Percentiles rank a stretch among this genome's conserved stretches.
Evolutionary conservation across 2,329 filamentous ascomycete genomes (phyloP).

Genomic region (Verticillium albo-atrum): DNA sequence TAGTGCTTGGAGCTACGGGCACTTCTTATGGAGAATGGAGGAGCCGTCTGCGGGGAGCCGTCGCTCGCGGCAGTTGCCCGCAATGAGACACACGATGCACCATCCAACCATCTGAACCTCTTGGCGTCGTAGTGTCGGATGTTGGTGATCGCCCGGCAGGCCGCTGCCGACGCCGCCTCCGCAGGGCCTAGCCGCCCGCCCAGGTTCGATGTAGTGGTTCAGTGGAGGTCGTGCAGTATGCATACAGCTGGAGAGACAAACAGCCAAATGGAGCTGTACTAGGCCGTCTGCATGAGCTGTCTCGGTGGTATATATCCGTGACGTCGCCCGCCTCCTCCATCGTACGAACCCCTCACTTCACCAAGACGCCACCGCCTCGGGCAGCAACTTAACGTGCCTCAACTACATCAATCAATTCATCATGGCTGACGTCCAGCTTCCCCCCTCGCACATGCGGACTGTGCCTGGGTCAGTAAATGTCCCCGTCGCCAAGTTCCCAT

Average conservation of each 20-base stretch:
- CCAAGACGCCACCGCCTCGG: too few relatives aligned
- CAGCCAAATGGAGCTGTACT: neutral
- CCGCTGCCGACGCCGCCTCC: neutral
- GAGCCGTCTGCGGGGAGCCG: neutral
- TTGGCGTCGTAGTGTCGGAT: neutral
- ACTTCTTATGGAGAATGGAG: neutral
- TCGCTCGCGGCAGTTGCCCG: neutral
- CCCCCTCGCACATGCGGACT: neutral
- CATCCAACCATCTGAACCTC: neutral
- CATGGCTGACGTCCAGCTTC: neutral
- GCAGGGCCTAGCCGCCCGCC: neutral
- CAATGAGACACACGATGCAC: neutral
- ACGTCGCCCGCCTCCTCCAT: neutral
- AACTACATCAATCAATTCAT: too few relatives aligned
- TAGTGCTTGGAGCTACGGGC: neutral
- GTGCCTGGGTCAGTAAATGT: slow-evolving; percentile 52
- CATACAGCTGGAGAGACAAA: neutral
- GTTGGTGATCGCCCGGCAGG: neutral
- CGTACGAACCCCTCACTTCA: neutral
- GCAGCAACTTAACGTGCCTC: too few relatives aligned
- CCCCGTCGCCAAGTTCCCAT: slow-evolving; percentile 36
- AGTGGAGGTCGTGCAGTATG: neutral
- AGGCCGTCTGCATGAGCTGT: neutral
- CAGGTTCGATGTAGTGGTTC: neutral
- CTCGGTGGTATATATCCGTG: neutral